Conservation (phyloP, 78 protist species). For the Andalucia godoyi region DNA sequence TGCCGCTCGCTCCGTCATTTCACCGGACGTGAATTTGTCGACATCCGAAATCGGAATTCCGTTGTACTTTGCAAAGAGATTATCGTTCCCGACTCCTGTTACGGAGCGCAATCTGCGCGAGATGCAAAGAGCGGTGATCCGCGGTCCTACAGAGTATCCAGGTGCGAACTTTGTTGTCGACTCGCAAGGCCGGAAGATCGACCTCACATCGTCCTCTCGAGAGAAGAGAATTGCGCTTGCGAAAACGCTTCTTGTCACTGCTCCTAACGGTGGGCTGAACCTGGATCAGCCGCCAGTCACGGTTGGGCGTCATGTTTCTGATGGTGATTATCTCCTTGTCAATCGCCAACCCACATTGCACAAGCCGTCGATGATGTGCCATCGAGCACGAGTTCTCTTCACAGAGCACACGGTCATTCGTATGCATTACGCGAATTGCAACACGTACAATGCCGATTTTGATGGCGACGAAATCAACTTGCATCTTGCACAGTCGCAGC, state of each 20-base stretch:
- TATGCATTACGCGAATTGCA: slow-evolving; percentile 97
- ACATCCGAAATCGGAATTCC: slow-evolving; percentile 91
- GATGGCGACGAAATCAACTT: slow-evolving; percentile 99
- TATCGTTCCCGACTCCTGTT: slow-evolving; percentile 64
- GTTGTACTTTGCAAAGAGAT: slow-evolving; percentile 29
- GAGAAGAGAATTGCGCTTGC: slow-evolving; percentile 53
- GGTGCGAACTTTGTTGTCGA: slow-evolving; percentile 76
- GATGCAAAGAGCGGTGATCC: slow-evolving; percentile 38
- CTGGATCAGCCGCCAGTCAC: background rate
- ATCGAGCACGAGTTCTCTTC: slow-evolving; percentile 28
- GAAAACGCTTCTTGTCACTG: slow-evolving; percentile 23
- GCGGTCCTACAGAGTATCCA: slow-evolving; percentile 92
- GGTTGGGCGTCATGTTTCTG: slow-evolving; percentile 82
- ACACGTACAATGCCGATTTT: slow-evolving; percentile 95
- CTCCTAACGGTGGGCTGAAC: background rate
- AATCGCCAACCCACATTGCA: slow-evolving; percentile 99
- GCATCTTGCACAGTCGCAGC: slow-evolving; percentile 83
- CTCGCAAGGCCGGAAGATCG: slow-evolving; percentile 33
- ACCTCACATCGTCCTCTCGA: slow-evolving; percentile 16
- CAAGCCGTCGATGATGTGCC: slow-evolving; percentile 90
- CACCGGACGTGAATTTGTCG: slow-evolving; percentile 86
- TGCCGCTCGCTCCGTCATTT: slow-evolving; percentile 94
- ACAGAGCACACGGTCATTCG: slow-evolving; percentile 72
- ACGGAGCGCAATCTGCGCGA: slow-evolving; percentile 9
- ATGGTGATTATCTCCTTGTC: slow-evolving; percentile 85